Conservation (phyloP, 1,284 basidiomycete genomes). For the Mycena sp. region DNA sequence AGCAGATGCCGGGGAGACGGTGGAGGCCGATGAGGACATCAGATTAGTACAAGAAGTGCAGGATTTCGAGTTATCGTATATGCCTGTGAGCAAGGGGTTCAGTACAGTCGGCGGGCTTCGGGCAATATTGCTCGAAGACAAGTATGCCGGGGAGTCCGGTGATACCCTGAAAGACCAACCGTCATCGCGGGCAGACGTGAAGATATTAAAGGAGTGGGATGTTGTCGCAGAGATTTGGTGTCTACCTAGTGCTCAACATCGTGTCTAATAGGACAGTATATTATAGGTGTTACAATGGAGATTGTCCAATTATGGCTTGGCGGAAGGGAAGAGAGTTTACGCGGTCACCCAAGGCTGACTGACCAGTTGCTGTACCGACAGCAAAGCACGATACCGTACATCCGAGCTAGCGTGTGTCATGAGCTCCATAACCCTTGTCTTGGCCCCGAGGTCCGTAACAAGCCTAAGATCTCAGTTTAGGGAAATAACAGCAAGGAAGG, state of each 20-base stretch:
- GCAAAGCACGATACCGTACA: constrained; percentile 90
- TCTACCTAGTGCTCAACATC: constrained; percentile 17
- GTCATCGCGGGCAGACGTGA: constrained; percentile 23
- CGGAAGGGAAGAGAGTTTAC: constrained; percentile 29
- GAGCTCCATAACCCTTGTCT: constrained; percentile 93
- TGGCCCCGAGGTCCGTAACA: constrained; percentile 86
- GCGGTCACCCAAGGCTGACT: constrained; percentile 79
- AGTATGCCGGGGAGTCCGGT: constrained; percentile 45
- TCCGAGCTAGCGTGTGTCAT: constrained; percentile 91
- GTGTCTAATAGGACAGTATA: constrained; percentile 20
- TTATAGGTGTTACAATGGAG: constrained; percentile 21
- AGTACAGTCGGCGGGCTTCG: constrained; percentile 69
- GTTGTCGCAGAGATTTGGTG: constrained; percentile 74
- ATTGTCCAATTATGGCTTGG: constrained; percentile 21
- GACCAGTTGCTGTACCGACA: constrained; percentile 85
- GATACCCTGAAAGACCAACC: constrained; percentile 32
- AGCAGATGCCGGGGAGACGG: constrained; percentile 34
- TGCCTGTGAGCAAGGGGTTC: constrained; percentile 66
- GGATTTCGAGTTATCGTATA: constrained; percentile 69
- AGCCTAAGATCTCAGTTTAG: constrained; percentile 56
- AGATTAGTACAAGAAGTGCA: constrained; percentile 53
- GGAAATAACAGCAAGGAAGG: neutral
- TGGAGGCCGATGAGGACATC: constrained; percentile 27
- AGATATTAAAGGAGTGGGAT: constrained; percentile 72
- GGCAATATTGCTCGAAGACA: constrained; percentile 66